A percentile compares a stretch with the other conserved stretches of the same genome.
phyloP scores from a whole-genome alignment of 768 basidiomycete genomes.

The Cyclocybe aegerita region DNA sequence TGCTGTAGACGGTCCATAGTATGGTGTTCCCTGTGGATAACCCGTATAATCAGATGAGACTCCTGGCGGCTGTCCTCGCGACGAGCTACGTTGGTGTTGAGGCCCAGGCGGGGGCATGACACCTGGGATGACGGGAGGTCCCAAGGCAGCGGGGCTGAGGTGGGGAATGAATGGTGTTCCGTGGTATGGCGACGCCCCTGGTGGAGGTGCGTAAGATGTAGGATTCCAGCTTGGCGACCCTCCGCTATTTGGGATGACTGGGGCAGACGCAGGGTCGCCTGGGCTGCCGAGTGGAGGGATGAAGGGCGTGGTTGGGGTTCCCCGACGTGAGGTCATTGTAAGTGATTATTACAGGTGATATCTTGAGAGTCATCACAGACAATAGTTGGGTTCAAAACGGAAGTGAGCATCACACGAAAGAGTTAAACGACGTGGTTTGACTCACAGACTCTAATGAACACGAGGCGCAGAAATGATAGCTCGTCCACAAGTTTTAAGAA shows the following conservation, averaged over 20 bases:
- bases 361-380: too few relatives aligned
- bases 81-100: not conserved
- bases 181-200: conserved; percentile 9
- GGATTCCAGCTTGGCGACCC: conserved; percentile 19
- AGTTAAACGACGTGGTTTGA: too few relatives aligned
- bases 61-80: not conserved
- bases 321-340: too few relatives aligned
- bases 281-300: conserved; percentile 43
- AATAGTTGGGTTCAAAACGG: too few relatives aligned
- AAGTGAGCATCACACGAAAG: too few relatives aligned
- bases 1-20: conserved; percentile 9
- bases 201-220: conserved; percentile 23
- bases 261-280: conserved; percentile 26
- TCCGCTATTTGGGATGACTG: conserved; percentile 24
- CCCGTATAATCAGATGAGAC: conserved; percentile 18
- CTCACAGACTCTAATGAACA: too few relatives aligned
- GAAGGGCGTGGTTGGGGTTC: conserved; percentile 29
- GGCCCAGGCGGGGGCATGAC: conserved; percentile 9
- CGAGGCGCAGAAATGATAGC: too few relatives aligned
- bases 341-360: too few relatives aligned
- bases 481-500: too few relatives aligned
- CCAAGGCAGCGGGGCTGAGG: not conserved
- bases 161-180: too few relatives aligned
- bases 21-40: conserved; percentile 24
- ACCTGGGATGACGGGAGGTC: conserved; percentile 21